Conservation (phyloP, 345 rosid species). For the Eucalyptus regnans region DNA sequence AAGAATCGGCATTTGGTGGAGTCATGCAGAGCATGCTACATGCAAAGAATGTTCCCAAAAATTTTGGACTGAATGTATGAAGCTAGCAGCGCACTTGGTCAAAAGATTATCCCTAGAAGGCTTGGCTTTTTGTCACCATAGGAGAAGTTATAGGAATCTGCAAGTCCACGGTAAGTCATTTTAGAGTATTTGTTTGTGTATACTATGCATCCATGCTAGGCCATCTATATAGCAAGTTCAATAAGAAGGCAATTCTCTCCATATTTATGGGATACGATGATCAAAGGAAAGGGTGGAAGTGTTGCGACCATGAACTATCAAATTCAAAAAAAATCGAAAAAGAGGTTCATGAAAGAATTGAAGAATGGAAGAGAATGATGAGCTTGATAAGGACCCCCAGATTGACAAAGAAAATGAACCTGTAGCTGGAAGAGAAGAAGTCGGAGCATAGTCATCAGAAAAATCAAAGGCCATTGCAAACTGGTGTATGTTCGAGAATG, state of each 20-base stretch:
- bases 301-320: not conserved
- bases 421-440: not conserved
- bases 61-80: not conserved
- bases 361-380: not conserved
- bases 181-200: not conserved
- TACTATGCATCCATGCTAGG: not conserved
- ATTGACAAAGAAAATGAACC: not conserved
- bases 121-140: not conserved
- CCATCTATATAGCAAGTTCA: not conserved
- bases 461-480: not conserved
- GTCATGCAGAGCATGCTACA: not conserved
- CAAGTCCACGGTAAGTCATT: not conserved
- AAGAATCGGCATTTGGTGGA: no score
- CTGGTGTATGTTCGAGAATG: not conserved
- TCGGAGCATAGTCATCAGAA: not conserved
- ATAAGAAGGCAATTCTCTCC: not conserved
- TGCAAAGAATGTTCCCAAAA: not conserved
- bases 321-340: no score
- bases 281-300: not conserved
- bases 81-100: not conserved
- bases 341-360: not conserved
- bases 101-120: not conserved
- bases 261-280: not conserved
- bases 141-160: fast-evolving
- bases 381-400: not conserved